Base-by-base conservation (phyloP, 192 early-diverging fungal species). In the Umbelopsis vinacea region DNA sequence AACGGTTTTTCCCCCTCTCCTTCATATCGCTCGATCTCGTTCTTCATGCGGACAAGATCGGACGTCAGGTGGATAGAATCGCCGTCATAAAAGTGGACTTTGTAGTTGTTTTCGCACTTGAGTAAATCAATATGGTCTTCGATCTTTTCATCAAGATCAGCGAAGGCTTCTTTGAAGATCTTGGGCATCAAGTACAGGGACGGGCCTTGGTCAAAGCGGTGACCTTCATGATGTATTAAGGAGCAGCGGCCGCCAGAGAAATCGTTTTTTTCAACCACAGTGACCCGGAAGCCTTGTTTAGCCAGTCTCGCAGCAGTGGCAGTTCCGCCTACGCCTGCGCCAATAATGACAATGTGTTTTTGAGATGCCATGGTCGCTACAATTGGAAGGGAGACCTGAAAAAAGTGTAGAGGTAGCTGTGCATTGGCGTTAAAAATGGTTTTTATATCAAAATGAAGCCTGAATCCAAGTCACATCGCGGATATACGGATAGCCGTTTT, bases 201-300 rank as follows among this genome's bases (percentile, higher is more conserved):
- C 4, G 87, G 87, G 8, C 87, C 87, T 77, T 87, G 86, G 72
- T 88, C 87, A 71, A 87, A 87, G 7, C 86, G 79, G 70, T 82
- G 82, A 0, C 87, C 86, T 60, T 84, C 55, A 22, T 83, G 72
- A 15, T 82, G 46, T 46, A 88, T 87, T 19, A 86, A 50, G 22
- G 86, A 86, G 47, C 83, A 84, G 2, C 87, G 73, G 21, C 87
- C 87, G 29, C 87, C 87, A 10, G 38, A 37, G 68, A 86, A 86
- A 15, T 45, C 46, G 71, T 88, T 88, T 73, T 88, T 88, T 67
- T 87, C 86, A 37, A 80, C 71, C 0, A 85, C 79, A 8, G 79
- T 76, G 14, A 85, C 83, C 40, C 73, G 53, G 71, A 86, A 78
- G 21, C 73, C 83, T 72, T 69, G 77, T 46, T 73, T 74, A 37